Percentiles rank a stretch among this genome's conserved stretches.
Evolutionary conservation across 352 stramenopile genomes (phyloP).

Genomic region (Pythium brachiatum): DNA sequence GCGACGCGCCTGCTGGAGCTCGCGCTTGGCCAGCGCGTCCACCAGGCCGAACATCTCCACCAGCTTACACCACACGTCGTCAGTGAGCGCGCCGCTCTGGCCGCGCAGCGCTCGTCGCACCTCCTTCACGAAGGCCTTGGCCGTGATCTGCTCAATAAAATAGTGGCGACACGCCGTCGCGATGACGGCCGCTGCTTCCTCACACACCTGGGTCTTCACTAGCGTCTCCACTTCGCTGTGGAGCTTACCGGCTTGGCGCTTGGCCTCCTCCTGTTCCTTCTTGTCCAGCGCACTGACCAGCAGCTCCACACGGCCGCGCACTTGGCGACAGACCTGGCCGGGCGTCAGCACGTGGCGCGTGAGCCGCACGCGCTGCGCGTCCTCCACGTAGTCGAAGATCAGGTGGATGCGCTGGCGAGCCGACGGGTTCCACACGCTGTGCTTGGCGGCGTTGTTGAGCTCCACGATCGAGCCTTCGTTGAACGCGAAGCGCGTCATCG

Average conservation of each 20-base stretch:
- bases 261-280: conserved; percentile 19
- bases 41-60: conserved; percentile 45
- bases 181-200: conserved; percentile 22
- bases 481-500: conserved; percentile 78
- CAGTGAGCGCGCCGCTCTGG: conserved; percentile 13
- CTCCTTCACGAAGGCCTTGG: conserved; percentile 35
- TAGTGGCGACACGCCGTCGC: conserved; percentile 44
- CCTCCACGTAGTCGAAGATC: conserved; percentile 96
- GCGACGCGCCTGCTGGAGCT: conserved; percentile 26
- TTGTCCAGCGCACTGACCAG: conserved; percentile 33
- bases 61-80: conserved; percentile 32
- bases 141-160: conserved; percentile 61
- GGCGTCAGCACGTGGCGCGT: conserved; percentile 31
- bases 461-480: conserved; percentile 92
- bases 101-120: conserved; percentile 22
- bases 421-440: conserved; percentile 88
- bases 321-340: conserved; percentile 47
- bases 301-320: conserved; percentile 49
- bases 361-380: conserved; percentile 19
- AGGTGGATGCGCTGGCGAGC: conserved; percentile 91
- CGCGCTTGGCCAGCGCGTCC: conserved; percentile 33
- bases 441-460: conserved; percentile 97
- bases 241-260: conserved; percentile 29
- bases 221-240: conserved; percentile 31
- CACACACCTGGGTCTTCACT: conserved; percentile 22